These are phyloP conservation scores for Daldinia eschscholtzii DNA, from an alignment of 2,329 filamentous ascomycete genomes.

Conservation along the genomic window DNA sequence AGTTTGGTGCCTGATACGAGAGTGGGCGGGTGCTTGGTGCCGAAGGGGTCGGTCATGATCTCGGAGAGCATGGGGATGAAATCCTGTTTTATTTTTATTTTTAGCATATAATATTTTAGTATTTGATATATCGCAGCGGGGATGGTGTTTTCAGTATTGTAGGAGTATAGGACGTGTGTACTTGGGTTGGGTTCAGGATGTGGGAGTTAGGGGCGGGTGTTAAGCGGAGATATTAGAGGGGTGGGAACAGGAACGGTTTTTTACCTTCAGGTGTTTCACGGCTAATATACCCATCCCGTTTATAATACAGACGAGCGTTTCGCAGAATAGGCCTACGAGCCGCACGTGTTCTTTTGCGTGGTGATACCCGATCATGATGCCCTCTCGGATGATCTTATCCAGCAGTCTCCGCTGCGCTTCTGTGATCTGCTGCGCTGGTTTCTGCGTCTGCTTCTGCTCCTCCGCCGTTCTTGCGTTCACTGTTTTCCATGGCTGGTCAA, in stretches of 20 bases:
- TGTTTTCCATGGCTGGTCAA: background rate
- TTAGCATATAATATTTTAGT: background rate
- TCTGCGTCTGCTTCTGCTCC: constrained; percentile 1
- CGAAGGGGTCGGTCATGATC: constrained; percentile 78
- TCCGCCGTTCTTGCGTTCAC: background rate
- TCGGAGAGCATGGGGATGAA: constrained; percentile 75
- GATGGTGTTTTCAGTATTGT: constrained; percentile 19
- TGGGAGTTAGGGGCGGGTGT: background rate
- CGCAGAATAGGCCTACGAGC: constrained; percentile 69
- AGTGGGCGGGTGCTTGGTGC: constrained; percentile 64
- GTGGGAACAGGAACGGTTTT: background rate
- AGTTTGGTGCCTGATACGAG: constrained; percentile 66
- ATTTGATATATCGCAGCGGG: background rate
- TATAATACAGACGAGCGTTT: constrained; percentile 63
- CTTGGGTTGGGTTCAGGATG: background rate
- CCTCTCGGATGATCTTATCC: constrained; percentile 67
- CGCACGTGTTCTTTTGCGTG: constrained; percentile 70
- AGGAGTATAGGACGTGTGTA: background rate
- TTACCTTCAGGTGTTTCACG: constrained; percentile 75
- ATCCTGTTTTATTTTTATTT: constrained; percentile 58
- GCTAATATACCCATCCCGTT: constrained; percentile 70
- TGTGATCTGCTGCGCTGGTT: constrained; percentile 36
- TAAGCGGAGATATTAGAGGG: background rate
- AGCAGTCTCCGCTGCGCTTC: constrained; percentile 58
- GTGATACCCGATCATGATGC: constrained; percentile 66